Evolutionary conservation across 2,329 filamentous ascomycete genomes (phyloP).

Genomic region (Raffaelea deltoideospora): DNA sequence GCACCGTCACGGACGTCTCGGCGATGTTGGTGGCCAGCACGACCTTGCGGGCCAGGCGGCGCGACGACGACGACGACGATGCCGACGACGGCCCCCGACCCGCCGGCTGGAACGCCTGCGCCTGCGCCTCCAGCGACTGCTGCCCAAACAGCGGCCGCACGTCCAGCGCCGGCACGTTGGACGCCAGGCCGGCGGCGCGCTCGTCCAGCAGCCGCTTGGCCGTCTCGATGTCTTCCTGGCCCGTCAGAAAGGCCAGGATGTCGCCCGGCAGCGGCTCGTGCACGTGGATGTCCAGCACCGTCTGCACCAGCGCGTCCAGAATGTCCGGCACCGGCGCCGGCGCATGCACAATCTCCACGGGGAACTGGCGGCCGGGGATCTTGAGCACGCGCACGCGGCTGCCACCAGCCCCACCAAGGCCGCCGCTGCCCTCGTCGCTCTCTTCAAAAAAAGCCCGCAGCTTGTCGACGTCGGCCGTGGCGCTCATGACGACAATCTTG

Average conservation of each 20-base stretch:
- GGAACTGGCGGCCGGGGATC: conserved; percentile 77
- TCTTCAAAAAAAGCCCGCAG: conserved; percentile 59
- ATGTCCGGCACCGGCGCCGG: conserved; percentile 63
- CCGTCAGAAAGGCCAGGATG: conserved; percentile 80
- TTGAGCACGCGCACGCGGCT: conserved; percentile 30
- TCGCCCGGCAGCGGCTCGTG: conserved; percentile 88
- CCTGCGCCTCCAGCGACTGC: conserved; percentile 72
- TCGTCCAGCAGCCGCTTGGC: conserved; percentile 70
- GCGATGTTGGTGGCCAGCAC: conserved; percentile 94
- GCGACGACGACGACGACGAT: too few relatives aligned
- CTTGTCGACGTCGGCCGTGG: conserved; percentile 75
- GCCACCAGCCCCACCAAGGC: not conserved
- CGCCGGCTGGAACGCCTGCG: conserved; percentile 67
- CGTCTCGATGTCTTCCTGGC: conserved; percentile 82
- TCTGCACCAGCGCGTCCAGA: conserved; percentile 65
- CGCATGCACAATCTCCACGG: conserved; percentile 66
- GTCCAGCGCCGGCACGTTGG: conserved; percentile 55
- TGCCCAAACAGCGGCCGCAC: conserved; percentile 81
- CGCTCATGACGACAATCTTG: conserved; percentile 93
- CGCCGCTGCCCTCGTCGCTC: not conserved
- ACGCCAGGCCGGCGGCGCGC: conserved; percentile 55
- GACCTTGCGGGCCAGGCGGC: conserved; percentile 66
- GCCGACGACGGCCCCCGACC: too few relatives aligned
- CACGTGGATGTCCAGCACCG: conserved; percentile 73
- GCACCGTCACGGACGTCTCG: conserved; percentile 94